A percentile compares a stretch with the other conserved stretches of the same genome.
Conservation (phyloP, 2,329 filamentous ascomycete genomes). For the Blastomyces parvus region DNA sequence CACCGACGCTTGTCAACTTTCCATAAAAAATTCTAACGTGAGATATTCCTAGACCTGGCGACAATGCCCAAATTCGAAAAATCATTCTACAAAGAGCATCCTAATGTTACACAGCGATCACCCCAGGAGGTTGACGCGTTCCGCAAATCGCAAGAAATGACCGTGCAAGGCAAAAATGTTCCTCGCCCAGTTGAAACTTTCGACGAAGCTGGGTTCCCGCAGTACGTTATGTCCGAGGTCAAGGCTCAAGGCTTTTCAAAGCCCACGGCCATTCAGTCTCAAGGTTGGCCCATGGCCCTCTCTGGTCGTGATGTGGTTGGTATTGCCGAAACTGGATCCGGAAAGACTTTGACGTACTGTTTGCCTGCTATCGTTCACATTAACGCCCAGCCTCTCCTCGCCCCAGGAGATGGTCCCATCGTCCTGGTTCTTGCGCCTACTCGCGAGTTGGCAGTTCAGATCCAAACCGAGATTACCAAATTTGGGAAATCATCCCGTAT, state of each 20-base stretch:
- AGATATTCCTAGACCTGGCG: constrained; percentile 53
- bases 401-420: constrained; percentile 90
- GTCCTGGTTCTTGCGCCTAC: constrained; percentile 93
- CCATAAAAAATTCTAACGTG: constrained; percentile 22
- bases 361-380: constrained; percentile 98
- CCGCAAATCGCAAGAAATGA: constrained; percentile 74
- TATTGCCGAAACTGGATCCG: constrained; percentile 97
- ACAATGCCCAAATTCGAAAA: constrained; percentile 95
- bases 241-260: constrained; percentile 94
- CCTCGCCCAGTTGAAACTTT: constrained; percentile 95
- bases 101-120: constrained; percentile 64
- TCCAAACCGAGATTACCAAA: constrained; percentile 97
- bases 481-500: constrained; percentile 97
- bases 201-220: constrained; percentile 93
- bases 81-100: constrained; percentile 96
- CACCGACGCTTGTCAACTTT: constrained; percentile 6
- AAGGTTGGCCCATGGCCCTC: constrained; percentile 98
- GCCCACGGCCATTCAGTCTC: constrained; percentile 93
- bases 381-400: constrained; percentile 93
- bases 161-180: constrained; percentile 67
- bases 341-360: constrained; percentile 98
- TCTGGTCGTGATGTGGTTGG: constrained; percentile 96
- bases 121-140: constrained; percentile 76
- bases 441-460: constrained; percentile 95
- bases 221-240: constrained; percentile 96